Percentiles rank a stretch among this genome's conserved stretches.
These are phyloP conservation scores for Leccinum uliginosum DNA, from an alignment of 768 basidiomycete species.

Conservation along the genomic window DNA sequence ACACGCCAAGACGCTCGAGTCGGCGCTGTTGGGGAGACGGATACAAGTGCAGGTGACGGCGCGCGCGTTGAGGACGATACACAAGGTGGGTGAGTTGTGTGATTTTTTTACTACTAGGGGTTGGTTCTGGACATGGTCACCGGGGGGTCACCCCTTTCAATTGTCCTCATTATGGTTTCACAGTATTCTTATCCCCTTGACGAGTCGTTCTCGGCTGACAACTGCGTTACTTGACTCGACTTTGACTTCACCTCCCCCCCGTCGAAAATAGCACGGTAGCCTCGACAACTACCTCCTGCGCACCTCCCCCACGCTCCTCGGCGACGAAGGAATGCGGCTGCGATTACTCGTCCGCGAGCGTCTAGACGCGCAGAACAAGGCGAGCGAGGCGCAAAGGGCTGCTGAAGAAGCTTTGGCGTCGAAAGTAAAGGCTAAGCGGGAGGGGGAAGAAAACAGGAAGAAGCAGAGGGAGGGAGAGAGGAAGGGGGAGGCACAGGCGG, in stretches of 20 bases:
- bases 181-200: neutral
- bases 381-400: constrained; percentile 14
- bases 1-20: constrained; percentile 69
- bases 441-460: constrained; percentile 3
- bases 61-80: constrained; percentile 73
- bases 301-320: constrained; percentile 36
- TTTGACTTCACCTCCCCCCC: neutral
- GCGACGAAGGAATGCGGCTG: constrained; percentile 42
- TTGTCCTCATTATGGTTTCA: no score
- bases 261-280: constrained; percentile 51
- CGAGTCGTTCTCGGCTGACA: neutral
- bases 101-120: constrained; percentile 1
- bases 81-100: constrained; percentile 53
- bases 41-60: constrained; percentile 71
- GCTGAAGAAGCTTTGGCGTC: constrained; percentile 17
- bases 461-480: constrained; percentile 2
- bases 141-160: no score
- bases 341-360: constrained; percentile 38
- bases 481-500: constrained; percentile 1
- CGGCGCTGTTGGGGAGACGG: constrained; percentile 54
- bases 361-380: constrained; percentile 19
- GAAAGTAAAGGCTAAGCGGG: constrained; percentile 9
- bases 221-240: neutral
- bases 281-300: constrained; percentile 64
- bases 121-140: no score